A percentile compares a stretch with the other conserved stretches of the same genome.
Evolutionary conservation across 192 early-diverging fungal species (phyloP).

Genomic region (Dissophora globulifera): DNA sequence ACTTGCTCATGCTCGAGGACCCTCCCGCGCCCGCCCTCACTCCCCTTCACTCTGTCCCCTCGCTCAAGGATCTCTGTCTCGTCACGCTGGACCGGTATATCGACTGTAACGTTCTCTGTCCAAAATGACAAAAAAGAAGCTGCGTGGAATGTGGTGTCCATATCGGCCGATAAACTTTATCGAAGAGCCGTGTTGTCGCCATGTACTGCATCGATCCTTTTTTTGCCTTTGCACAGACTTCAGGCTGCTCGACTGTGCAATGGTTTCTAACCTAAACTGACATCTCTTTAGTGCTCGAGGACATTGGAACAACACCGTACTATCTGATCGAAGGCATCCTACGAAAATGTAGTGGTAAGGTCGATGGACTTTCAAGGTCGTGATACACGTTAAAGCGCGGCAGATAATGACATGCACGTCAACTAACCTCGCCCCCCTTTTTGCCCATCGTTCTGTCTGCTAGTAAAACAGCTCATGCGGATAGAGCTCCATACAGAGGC

Average conservation of each 20-base stretch:
- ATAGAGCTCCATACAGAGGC: conserved; percentile 43
- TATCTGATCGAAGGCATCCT: conserved; percentile 50
- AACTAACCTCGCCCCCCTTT: not conserved
- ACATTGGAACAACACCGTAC: conserved; percentile 46
- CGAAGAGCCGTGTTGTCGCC: not conserved
- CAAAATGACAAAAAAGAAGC: not conserved
- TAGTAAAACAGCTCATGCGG: conserved; percentile 44
- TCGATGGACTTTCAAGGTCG: not conserved
- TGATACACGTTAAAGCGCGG: no score
- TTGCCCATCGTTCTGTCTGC: not conserved
- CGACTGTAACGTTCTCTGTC: conserved; percentile 27
- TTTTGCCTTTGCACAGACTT: no score
- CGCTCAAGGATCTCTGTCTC: conserved; percentile 36
- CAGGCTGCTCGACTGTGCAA: no score
- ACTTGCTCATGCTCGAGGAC: not conserved
- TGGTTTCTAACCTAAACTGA: no score
- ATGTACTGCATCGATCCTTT: no score
- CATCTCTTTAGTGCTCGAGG: conserved; percentile 38
- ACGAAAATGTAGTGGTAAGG: conserved; percentile 41
- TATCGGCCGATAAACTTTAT: not conserved
- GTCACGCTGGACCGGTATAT: conserved; percentile 40
- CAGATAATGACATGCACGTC: no score
- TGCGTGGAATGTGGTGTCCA: not conserved
- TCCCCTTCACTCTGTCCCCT: conserved; percentile 5
- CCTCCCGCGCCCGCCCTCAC: not conserved